phyloP scores from a whole-genome alignment of 257 asterid genomes.

The Salvia rosmarinus region DNA sequence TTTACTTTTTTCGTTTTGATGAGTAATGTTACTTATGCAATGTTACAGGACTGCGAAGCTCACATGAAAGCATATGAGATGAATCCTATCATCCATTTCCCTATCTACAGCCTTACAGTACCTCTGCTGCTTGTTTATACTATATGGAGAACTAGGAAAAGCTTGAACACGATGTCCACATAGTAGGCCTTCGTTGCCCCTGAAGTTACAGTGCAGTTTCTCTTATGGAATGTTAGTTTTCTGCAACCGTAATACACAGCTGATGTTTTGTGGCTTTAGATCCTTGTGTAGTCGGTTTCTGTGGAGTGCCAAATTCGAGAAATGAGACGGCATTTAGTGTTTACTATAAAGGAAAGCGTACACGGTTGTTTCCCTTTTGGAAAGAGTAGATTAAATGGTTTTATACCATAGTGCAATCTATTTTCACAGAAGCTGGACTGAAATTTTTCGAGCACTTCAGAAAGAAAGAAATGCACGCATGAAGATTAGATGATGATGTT shows the following conservation, averaged over 20 bases:
- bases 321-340: background rate
- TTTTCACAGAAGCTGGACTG: background rate
- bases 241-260: background rate
- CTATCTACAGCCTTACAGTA: slow-evolving; percentile 62
- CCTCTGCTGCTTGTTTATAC: slow-evolving; percentile 73
- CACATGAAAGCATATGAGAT: slow-evolving; percentile 80
- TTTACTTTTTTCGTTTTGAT: slow-evolving; percentile 19
- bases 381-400: background rate
- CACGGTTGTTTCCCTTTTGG: background rate
- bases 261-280: background rate
- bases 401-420: background rate
- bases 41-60: slow-evolving; percentile 72
- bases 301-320: slow-evolving; percentile 2
- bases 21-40: slow-evolving; percentile 4
- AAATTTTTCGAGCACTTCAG: background rate
- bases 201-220: slow-evolving; percentile 12
- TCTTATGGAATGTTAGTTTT: slow-evolving; percentile 4
- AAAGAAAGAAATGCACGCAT: too few species aligned
- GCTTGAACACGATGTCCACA: slow-evolving; percentile 27
- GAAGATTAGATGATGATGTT: too few species aligned
- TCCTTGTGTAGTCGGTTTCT: background rate
- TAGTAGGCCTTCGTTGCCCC: slow-evolving; percentile 16
- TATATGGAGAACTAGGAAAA: slow-evolving; percentile 60
- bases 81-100: slow-evolving; percentile 80
- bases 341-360: background rate